These are phyloP conservation scores for Trifolium dubium DNA, from an alignment of 306 rosid species.

Conservation along the genomic window DNA sequence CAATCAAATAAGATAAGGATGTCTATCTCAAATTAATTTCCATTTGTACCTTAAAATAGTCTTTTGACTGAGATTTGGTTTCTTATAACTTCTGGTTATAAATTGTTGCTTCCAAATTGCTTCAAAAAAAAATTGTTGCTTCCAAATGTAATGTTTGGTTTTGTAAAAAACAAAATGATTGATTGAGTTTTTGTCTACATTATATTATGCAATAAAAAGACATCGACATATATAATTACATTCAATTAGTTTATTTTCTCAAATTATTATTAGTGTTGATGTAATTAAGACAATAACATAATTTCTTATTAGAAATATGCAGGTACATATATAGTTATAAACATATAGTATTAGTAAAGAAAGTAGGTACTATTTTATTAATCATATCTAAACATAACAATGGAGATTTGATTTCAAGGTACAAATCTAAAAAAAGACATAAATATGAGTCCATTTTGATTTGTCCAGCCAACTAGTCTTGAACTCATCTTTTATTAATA, in stretches of 20 bases:
- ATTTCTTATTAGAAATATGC: too few species aligned
- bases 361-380: background rate
- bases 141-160: background rate
- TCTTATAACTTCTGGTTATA: background rate
- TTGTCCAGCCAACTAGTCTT: too few species aligned
- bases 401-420: background rate
- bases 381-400: background rate
- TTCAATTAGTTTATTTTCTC: too few species aligned
- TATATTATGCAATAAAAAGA: too few species aligned
- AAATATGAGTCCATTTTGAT: too few species aligned
- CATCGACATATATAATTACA: too few species aligned
- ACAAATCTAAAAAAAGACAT: background rate
- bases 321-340: background rate
- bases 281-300: too few species aligned
- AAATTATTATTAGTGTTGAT: too few species aligned
- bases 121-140: background rate
- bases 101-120: too few species aligned
- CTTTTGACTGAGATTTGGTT: background rate
- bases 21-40: background rate
- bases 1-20: background rate
- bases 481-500: too few species aligned
- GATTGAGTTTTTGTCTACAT: background rate
- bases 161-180: too few species aligned
- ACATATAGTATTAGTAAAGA: background rate
- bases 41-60: background rate